Base-by-base conservation (phyloP, 345 rosid species). In the Erysimum cheiranthoides region DNA sequence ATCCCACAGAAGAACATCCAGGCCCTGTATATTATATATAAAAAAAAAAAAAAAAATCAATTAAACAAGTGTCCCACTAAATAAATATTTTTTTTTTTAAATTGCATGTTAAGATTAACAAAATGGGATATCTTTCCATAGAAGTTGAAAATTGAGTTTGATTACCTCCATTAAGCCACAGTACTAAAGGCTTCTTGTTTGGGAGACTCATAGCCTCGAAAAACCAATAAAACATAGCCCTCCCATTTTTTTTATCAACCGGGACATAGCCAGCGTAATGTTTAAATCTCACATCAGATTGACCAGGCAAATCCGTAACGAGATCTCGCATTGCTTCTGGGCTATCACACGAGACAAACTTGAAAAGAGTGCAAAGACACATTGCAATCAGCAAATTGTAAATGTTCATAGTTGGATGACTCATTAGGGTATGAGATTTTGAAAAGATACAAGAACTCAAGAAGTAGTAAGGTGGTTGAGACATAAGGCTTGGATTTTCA, bases 161-260 rank as follows among this genome's bases (percentile, higher is more conserved):
- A 67, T 30, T 87, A 93, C 98, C 98, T 87, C 98, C 98, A 82
- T 91, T 93, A 34, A 93, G 96, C 98, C 97, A 91, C 21, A 93
- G 85, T 18, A 93, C 98, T 51, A 93, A 70, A 53, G 98, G 96
- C 40, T 87, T 93, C 57, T 84, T 75, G 16, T 86, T 84, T 32
- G 97, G 86, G 9, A 47, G 75, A 63, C 73, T 49, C 52, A 75
- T 73, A 76, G 94, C 89, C 78, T 93, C 96, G 32, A 83, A 91
- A 81, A 93, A 93, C 97, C 98, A 93, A 73, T 93, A 91, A 73
- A 93, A 93, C 68, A 93, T 85, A 35, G 90, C 88, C 52, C 98
- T 80, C 42, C 89, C 91, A 34, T 85, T 85, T 32, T 53, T 65
- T 71, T 85, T 85, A 73, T 84, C 71, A 56, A 90, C 97, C 0